Conservation (phyloP, 2,329 filamentous ascomycete genomes). For the Aspergillus eucalypticola region DNA sequence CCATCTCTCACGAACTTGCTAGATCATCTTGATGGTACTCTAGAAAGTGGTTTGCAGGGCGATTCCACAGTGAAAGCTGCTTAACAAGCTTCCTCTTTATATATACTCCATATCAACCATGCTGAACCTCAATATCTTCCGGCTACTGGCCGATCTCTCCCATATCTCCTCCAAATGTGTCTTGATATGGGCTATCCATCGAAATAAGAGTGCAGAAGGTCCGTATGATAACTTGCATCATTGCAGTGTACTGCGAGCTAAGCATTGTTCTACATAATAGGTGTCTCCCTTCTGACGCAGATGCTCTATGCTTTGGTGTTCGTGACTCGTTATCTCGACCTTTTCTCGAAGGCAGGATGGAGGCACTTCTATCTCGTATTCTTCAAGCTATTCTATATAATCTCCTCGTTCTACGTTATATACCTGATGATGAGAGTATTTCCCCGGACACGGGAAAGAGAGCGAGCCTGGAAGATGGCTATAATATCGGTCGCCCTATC, state of each 20-base stretch:
- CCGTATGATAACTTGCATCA: conserved; percentile 16
- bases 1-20: neutral
- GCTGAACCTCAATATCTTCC: conserved; percentile 55
- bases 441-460: conserved; percentile 82
- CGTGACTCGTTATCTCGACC: conserved; percentile 79
- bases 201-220: conserved; percentile 84
- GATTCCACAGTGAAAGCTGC: neutral
- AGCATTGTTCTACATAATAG: conserved; percentile 43
- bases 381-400: conserved; percentile 88
- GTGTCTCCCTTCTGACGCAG: conserved; percentile 87
- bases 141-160: conserved; percentile 78
- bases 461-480: conserved; percentile 91
- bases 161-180: conserved; percentile 87
- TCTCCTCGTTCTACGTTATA: conserved; percentile 81
- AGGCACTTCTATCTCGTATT: conserved; percentile 67
- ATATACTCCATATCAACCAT: neutral
- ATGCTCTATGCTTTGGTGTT: conserved; percentile 85
- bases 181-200: conserved; percentile 85
- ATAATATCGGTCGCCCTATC: conserved; percentile 67
- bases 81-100: neutral
- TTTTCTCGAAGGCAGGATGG: conserved; percentile 57
- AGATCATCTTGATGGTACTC: neutral
- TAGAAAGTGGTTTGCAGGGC: neutral
- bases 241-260: conserved; percentile 8
- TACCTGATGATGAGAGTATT: conserved; percentile 83